Base-by-base conservation (phyloP, 371 early-diverging fungal genomes). In the Lichtheimia ramosa region DNA sequence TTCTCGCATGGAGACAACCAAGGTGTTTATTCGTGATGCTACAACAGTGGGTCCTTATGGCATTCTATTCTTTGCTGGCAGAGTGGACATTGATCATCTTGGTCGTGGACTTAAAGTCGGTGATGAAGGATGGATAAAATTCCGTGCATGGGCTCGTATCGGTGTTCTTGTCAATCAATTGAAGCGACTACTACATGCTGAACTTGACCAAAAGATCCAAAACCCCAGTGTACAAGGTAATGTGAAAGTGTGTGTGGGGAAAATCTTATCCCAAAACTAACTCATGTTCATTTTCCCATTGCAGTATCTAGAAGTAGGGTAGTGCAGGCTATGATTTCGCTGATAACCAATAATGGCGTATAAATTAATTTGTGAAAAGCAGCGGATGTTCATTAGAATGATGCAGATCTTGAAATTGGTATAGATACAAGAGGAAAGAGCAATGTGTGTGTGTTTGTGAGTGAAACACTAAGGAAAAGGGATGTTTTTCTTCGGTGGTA, bases 81-180 rank as follows among this genome's bases (percentile, higher is more conserved):
- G 69, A 24, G 81, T 92, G 20, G 71, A 78, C 14, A 88, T 92
- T 4, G 92, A 92, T 65, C 87, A 88, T 64, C 65, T 84, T 12
- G 88, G 86, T 0, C 77, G 87, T 28, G 85, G 88, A 3, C 62
- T 89, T 15, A 66, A 65, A 54, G 78, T 87, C 39, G 84, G 82
- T 28, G 69, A 79, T 5, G 85, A 78, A 46, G 84, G 83, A 20
- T 82, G 84, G 73, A 71, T 84, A 48, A 79, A 83, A 61, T 81
- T 92, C 64, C 81, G 88, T 41, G 90, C 93, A 14, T 92, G 90
- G 85, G 89, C 93, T 12, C 75, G 94, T 34, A 87, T 92, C 48
- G 90, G 89, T 5, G 90, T 89, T 3, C 76, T 94, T 16, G 88
- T 91, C 21, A 88, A 89, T 61, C 90, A 88, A 16, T 60, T 94